A percentile compares a stretch with the other conserved stretches of the same genome.
Evolutionary conservation across 257 asterid genomes (phyloP).

Genomic region (Parsonsia alboflavescens): DNA sequence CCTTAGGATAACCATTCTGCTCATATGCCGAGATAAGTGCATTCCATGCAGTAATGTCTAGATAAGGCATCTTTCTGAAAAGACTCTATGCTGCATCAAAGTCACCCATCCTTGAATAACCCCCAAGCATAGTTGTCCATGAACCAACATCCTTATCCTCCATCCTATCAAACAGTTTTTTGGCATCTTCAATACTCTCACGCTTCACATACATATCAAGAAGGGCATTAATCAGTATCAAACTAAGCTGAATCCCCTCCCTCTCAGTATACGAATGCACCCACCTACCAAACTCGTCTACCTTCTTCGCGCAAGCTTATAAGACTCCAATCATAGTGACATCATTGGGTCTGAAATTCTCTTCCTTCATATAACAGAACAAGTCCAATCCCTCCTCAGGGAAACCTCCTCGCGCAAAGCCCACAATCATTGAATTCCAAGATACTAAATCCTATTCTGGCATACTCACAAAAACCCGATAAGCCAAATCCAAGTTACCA

Average conservation of each 20-base stretch:
- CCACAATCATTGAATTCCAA: slow-evolving; percentile 84
- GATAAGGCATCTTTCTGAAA: slow-evolving; percentile 44
- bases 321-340: slow-evolving; percentile 63
- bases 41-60: slow-evolving; percentile 68
- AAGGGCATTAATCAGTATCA: slow-evolving; percentile 54
- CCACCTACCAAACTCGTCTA: slow-evolving; percentile 56
- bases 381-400: slow-evolving; percentile 47
- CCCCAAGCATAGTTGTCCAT: slow-evolving; percentile 75
- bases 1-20: slow-evolving; percentile 60
- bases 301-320: slow-evolving; percentile 54
- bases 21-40: slow-evolving; percentile 79
- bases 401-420: slow-evolving; percentile 47
- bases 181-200: slow-evolving; percentile 51
- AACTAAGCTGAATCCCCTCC: slow-evolving; percentile 39
- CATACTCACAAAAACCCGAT: slow-evolving; percentile 45
- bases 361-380: slow-evolving; percentile 49
- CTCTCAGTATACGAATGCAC: slow-evolving; percentile 46
- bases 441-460: slow-evolving; percentile 63
- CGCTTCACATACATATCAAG: slow-evolving; percentile 82
- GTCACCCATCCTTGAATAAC: slow-evolving; percentile 57
- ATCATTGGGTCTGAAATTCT: slow-evolving; percentile 53
- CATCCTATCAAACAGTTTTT: slow-evolving; percentile 48
- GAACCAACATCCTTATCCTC: slow-evolving; percentile 53
- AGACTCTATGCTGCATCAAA: slow-evolving; percentile 53
- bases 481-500: slow-evolving; percentile 50